Base-by-base conservation (phyloP, 2,329 filamentous ascomycete genomes). In the Penicillium polonicum region DNA sequence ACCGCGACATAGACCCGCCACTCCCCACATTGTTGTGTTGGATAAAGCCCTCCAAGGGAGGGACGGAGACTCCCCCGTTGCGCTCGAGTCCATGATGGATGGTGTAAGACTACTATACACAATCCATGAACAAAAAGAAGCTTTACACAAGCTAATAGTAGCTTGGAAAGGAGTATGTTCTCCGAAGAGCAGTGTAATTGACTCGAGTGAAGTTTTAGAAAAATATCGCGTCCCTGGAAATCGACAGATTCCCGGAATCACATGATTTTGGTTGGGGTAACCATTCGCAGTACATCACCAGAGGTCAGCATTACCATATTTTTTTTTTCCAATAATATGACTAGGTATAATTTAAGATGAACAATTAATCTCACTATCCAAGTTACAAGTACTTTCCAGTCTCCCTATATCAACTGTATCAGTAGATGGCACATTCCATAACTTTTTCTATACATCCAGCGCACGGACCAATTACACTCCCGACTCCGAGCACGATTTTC, bases 11-110 rank as follows among this genome's bases (percentile, higher is more conserved):
- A 95, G 64, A 29, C 86, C 76, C 48, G 87, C 89, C 0, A 91
- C 88, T 12, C 87, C 74, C 66, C 89, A 88, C 83, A 96, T 91
- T 38, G 89, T 83, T 61, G 87, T 78, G 51, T 87, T 81, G n/a
- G 92, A 95, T 36, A 83, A 83, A 55, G 87, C 76, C 61, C 90
- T 88, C 88, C 89, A 92, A 48, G 76, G 70, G 52, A 74, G 65
- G 53, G 77, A 79, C 54, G 78, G 78, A 58, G 65, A 67, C 53
- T 79, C 77, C 33, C 71, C 68, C 54, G 78, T 79, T 67, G 71
- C 72, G 65, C 72, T 72, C 61, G 74, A 68, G 64, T 75, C 74
- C 72, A 74, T 77, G 58, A 62, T 68, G 66, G 59, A 66, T 60
- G 59, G 65, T 65, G 65, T 65, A 49, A 53, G 50, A 48, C 42